Evolutionary conservation across 1,139 yeast genomes (phyloP).

Genomic region (Candida gigantensis): DNA sequence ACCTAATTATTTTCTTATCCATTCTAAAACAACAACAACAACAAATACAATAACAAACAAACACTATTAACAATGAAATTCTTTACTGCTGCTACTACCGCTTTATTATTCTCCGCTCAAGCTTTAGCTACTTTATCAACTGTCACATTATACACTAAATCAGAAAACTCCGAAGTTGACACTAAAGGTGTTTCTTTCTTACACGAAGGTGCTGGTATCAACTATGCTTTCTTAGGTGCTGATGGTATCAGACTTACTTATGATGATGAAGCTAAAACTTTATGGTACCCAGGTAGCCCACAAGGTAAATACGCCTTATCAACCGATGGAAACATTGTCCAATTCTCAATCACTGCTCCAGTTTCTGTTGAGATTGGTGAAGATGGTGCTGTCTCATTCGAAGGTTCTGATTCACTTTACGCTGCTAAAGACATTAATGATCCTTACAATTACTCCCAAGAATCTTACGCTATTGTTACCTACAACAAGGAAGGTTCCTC

Average conservation of each 20-base stretch:
- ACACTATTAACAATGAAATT: background rate
- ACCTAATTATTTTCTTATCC: background rate
- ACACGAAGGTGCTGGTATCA: constrained; percentile 59
- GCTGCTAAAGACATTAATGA: constrained; percentile 43
- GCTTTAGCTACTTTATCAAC: background rate
- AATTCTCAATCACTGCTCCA: constrained; percentile 4
- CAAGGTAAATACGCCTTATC: background rate
- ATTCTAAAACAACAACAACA: background rate
- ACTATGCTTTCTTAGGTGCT: constrained; percentile 37
- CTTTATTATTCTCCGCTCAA: constrained; percentile 1
- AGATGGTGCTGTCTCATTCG: constrained; percentile 16
- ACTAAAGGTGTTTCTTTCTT: constrained; percentile 14
- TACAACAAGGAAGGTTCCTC: constrained; percentile 17
- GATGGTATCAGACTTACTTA: constrained; percentile 1
- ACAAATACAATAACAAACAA: background rate
- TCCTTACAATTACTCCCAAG: constrained; percentile 38
- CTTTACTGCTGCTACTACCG: constrained; percentile 1
- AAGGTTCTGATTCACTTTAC: constrained; percentile 32
- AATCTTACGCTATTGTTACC: constrained; percentile 24
- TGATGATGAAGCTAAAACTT: constrained; percentile 1
- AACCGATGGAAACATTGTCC: constrained; percentile 11
- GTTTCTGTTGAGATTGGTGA: constrained; percentile 10
- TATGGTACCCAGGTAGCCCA: background rate
- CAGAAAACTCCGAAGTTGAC: background rate
- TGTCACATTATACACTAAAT: background rate